Evolutionary conservation across 1,139 yeast species (phyloP).

Genomic region (Candida pseudoviswanathii): DNA sequence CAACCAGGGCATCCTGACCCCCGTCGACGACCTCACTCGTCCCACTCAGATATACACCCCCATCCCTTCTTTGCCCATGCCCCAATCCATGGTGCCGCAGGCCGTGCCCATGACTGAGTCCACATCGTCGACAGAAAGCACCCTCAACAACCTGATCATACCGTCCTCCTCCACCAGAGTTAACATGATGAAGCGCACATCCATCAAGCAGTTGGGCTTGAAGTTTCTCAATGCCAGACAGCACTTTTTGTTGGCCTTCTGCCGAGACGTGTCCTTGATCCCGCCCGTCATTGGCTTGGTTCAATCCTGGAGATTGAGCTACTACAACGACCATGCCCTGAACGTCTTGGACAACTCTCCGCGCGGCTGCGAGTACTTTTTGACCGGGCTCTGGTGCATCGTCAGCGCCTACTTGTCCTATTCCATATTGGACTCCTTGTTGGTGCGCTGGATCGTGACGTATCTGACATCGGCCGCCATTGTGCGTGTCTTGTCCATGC

Average conservation of each 20-base stretch:
- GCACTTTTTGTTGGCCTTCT: conserved; percentile 70
- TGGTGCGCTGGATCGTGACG: conserved; percentile 92
- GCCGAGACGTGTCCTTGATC: conserved; percentile 70
- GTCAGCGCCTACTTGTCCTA: conserved; percentile 86
- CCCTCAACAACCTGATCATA: conserved; percentile 8
- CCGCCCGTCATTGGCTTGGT: conserved; percentile 64
- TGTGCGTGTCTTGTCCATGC: conserved; percentile 80
- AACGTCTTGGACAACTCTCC: conserved; percentile 49
- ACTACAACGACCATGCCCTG: conserved; percentile 25
- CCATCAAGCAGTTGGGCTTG: conserved; percentile 59
- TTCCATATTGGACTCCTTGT: conserved; percentile 83
- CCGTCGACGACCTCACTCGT: neutral
- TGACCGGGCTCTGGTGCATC: conserved; percentile 79
- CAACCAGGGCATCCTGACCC: conserved; percentile 12
- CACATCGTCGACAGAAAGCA: conserved; percentile 12
- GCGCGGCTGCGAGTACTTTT: conserved; percentile 66
- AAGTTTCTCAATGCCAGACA: conserved; percentile 73
- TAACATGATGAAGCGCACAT: conserved; percentile 12
- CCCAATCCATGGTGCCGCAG: conserved; percentile 6
- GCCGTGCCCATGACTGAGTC: conserved; percentile 11
- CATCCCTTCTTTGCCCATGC: conserved; percentile 18
- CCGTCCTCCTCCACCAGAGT: conserved; percentile 5
- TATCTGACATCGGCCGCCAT: conserved; percentile 89
- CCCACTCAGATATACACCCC: conserved; percentile 15
- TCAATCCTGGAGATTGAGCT: conserved; percentile 55